Percentiles rank a stretch among this genome's conserved stretches.
Evolutionary conservation across 2,329 filamentous ascomycete genomes (phyloP).

Genomic region (Paraconiothyrium brasiliense): DNA sequence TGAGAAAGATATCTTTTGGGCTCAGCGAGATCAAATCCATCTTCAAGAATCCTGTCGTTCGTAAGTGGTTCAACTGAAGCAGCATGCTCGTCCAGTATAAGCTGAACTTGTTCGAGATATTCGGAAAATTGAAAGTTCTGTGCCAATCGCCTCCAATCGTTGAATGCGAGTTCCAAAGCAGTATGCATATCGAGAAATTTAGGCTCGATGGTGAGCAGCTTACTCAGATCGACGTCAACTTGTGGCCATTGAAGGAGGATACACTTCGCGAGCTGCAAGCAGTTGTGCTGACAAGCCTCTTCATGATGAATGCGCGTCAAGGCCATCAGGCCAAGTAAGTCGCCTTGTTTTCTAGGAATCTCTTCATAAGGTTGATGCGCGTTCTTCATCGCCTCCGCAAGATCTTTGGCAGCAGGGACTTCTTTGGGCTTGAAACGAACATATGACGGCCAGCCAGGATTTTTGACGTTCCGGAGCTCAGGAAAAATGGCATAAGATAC

Average conservation of each 20-base stretch:
- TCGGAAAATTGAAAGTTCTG: constrained; percentile 58
- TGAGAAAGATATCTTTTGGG: background rate
- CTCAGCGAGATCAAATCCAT: background rate
- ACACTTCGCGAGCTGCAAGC: constrained; percentile 51
- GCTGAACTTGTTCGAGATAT: constrained; percentile 58
- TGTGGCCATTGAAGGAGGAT: constrained; percentile 54
- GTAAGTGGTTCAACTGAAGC: background rate
- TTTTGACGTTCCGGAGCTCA: constrained; percentile 49
- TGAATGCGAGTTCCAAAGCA: constrained; percentile 53
- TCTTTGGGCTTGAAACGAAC: constrained; percentile 49
- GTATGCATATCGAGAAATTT: constrained; percentile 45
- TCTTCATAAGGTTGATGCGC: constrained; percentile 24
- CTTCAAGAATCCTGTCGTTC: background rate
- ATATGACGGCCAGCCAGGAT: constrained; percentile 47
- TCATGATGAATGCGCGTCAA: constrained; percentile 36
- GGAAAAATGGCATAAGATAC: constrained; percentile 56
- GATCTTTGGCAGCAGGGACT: constrained; percentile 40
- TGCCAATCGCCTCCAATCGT: constrained; percentile 61
- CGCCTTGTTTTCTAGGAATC: background rate
- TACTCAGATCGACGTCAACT: constrained; percentile 39
- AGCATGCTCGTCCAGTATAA: constrained; percentile 30
- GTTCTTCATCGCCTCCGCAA: constrained; percentile 42
- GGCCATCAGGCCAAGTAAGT: constrained; percentile 38
- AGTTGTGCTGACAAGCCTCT: constrained; percentile 39
- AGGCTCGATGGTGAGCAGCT: constrained; percentile 36